phyloP scores from a whole-genome alignment of 495 filamentous ascomycete genomes.

The Penicillium cinerascens region DNA sequence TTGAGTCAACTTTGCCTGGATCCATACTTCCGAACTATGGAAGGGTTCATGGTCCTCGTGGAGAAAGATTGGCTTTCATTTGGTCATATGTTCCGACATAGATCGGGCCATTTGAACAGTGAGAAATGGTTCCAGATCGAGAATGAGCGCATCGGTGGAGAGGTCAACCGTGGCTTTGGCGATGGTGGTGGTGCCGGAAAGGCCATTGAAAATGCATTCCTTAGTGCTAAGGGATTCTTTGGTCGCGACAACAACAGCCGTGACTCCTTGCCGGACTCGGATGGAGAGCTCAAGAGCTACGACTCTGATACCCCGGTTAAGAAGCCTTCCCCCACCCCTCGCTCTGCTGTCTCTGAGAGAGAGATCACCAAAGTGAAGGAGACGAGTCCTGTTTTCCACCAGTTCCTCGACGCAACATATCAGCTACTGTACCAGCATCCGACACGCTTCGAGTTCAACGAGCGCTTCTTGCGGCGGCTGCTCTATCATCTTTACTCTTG shows the following conservation, averaged over 20 bases:
- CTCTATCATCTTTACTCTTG: slow-evolving; percentile 95
- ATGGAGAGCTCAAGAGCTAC: slow-evolving; percentile 58
- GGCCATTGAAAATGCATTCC: slow-evolving; percentile 80
- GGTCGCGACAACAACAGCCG: slow-evolving; percentile 67
- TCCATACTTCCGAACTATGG: slow-evolving; percentile 91
- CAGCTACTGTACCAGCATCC: slow-evolving; percentile 87
- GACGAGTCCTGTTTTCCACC: slow-evolving; percentile 95
- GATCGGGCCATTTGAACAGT: slow-evolving; percentile 78
- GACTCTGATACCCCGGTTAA: slow-evolving; percentile 44
- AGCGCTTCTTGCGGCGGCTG: slow-evolving; percentile 84
- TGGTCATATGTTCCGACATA: slow-evolving; percentile 93
- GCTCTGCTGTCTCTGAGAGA: slow-evolving; percentile 44
- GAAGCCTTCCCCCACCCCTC: slow-evolving; percentile 40
- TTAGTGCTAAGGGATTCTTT: slow-evolving; percentile 88
- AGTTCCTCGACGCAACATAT: slow-evolving; percentile 94
- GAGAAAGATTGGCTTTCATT: slow-evolving; percentile 99
- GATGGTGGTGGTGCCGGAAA: slow-evolving; percentile 62
- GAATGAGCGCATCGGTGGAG: slow-evolving; percentile 56
- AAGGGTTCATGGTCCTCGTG: slow-evolving; percentile 91
- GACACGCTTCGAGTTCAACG: slow-evolving; percentile 93
- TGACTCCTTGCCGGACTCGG: slow-evolving; percentile 59
- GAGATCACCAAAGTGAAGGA: slow-evolving; percentile 70
- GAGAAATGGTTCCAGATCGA: slow-evolving; percentile 96
- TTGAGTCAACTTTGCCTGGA: slow-evolving; percentile 91
- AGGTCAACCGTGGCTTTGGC: slow-evolving; percentile 39